Evolutionary conservation across 164 flowering plant species (phyloP), one percentile per base, ranked within the genome.

Genomic region (Saururus chinensis): DNA sequence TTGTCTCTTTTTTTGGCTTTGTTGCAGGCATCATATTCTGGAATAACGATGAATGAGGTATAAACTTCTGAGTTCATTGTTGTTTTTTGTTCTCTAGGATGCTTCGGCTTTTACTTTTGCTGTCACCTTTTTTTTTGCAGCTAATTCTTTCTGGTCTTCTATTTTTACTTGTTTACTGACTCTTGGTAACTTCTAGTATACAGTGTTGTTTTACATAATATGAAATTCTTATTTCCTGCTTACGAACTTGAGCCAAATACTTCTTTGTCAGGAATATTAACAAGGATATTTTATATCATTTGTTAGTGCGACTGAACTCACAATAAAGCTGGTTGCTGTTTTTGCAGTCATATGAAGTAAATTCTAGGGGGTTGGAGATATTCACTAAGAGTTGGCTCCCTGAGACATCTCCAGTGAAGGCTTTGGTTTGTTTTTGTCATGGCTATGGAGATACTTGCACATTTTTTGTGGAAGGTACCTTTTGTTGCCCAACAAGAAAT

Each of bases 401-500:
- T 24, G 74, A 74, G 65, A 64, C 66, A 13, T 66, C 82, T 69
- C 63, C 78, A 40, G 76, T 82, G 17, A 95, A 87, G 76, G 99
- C 92, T 42, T 56, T 83, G 61, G 60, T 95, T 70, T 95, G 75
- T 59, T 87, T 69, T 63, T 91, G 96, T 73, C 99, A 95, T 73
- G 99, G 99, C 48, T 95, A 95, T 76, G 99, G 96, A 60, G 97
- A 95, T 73, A 91, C 96, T 56, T 95, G 99, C 78, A 91, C 96
- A 21, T 95, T 91, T 76, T 95, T 95, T 77, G 65, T 82, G 70
- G 99, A 95, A 89, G 99, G 99, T 75, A 83, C 59, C 84, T 76
- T 64, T 61, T 7, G 56, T 62, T 35, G 23, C n/a, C 12, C 1
- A 6, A 53, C 56, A 5, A 17, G 24, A 17, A 4, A n/a, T 53